Evolutionary conservation across 148 eudicot species (phyloP).

Genomic region (Silene uniflora): DNA sequence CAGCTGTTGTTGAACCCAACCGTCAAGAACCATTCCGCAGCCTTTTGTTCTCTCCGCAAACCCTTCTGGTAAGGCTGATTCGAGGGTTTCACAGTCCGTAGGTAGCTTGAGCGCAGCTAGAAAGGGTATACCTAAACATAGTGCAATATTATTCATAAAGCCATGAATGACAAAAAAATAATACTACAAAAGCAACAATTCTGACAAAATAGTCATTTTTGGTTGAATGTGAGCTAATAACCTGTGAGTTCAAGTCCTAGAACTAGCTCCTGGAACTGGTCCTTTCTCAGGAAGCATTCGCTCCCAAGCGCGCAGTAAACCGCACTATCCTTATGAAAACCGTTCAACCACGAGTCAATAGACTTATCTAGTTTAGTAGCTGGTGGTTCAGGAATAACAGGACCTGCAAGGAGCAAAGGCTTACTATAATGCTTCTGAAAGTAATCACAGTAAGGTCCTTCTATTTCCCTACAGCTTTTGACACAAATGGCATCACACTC

Average conservation of each 20-base stretch:
- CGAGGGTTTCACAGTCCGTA: slow-evolving; percentile 32
- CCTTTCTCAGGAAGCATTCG: slow-evolving; percentile 30
- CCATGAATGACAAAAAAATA: too few species aligned
- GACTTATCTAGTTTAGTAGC: slow-evolving; percentile 30
- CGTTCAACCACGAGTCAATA: slow-evolving; percentile 39
- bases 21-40: slow-evolving; percentile 40
- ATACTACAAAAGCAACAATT: too few species aligned
- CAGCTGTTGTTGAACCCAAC: slow-evolving; percentile 52
- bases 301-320: slow-evolving; percentile 57
- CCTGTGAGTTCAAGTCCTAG: slow-evolving; percentile 50
- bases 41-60: slow-evolving; percentile 29
- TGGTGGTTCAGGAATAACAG: slow-evolving; percentile 41
- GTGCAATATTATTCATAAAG: not conserved
- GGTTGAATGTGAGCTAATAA: slow-evolving; percentile 18
- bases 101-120: slow-evolving; percentile 49
- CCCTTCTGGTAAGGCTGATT: slow-evolving; percentile 44
- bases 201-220: too few species aligned
- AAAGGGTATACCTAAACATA: slow-evolving; percentile 36
- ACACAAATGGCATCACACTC: slow-evolving; percentile 45
- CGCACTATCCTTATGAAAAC: slow-evolving; percentile 25
- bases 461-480: slow-evolving; percentile 46
- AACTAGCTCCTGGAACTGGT: slow-evolving; percentile 46
- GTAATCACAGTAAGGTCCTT: slow-evolving; percentile 40
- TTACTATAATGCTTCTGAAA: slow-evolving; percentile 29
- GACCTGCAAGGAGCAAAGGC: slow-evolving; percentile 49